These are phyloP conservation scores for Plasmodium malariae DNA, from an alignment of 169 alveolate species.

Conservation along the genomic window DNA sequence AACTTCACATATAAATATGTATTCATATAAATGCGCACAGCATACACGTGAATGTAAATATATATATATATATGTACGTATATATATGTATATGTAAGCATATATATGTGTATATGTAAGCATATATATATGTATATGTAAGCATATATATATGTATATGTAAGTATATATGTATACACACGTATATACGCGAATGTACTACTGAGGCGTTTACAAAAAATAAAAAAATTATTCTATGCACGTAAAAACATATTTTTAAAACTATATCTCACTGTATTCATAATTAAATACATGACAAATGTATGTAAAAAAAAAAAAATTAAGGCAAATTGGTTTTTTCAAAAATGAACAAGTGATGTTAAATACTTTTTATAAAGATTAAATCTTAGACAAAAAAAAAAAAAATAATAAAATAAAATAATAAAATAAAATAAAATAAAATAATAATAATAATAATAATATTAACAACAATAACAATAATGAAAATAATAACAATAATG, in stretches of 20 bases:
- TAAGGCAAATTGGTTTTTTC: not conserved
- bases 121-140: not conserved
- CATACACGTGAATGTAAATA: no score
- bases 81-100: no score
- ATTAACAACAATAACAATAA: no score
- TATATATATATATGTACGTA: no score
- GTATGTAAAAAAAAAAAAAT: not conserved
- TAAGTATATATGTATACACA: not conserved
- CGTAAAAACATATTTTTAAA: not conserved
- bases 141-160: no score
- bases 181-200: not conserved
- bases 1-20: no score
- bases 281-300: not conserved
- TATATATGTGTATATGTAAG: not conserved
- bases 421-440: not conserved
- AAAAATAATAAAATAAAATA: conserved; percentile 8
- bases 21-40: no score
- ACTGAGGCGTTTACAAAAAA: not conserved
- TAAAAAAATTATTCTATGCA: not conserved
- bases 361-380: conserved; percentile 14
- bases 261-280: not conserved
- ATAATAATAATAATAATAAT: not conserved
- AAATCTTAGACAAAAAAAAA: conserved; percentile 42
- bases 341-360: not conserved
- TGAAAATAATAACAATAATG: no score